Evolutionary conservation across 441 rosid genomes (phyloP).

Genomic region (Viola pubescens): DNA sequence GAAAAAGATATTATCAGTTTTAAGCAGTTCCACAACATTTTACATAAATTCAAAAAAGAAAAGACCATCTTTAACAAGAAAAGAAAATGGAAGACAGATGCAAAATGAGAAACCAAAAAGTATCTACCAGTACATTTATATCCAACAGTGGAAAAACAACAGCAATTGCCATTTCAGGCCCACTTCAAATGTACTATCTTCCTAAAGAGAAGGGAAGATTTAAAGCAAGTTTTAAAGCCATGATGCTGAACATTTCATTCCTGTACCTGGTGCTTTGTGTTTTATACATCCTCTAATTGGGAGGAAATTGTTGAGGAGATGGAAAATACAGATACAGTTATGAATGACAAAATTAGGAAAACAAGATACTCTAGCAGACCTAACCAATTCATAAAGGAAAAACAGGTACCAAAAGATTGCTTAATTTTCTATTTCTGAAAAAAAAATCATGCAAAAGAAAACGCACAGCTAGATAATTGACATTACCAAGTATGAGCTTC

Average conservation of each 20-base stretch:
- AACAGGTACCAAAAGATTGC: not conserved
- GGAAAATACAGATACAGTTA: too few relatives aligned
- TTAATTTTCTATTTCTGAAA: too few relatives aligned
- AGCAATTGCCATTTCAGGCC: not conserved
- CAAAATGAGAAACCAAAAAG: not conserved
- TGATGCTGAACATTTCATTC: too few relatives aligned
- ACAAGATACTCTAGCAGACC: too few relatives aligned
- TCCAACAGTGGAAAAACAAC: not conserved
- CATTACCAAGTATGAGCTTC: slow-evolving; percentile 41
- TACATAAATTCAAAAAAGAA: not conserved
- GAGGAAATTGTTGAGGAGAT: too few relatives aligned
- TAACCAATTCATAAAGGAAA: not conserved
- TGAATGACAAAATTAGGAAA: too few relatives aligned
- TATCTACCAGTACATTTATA: not conserved
- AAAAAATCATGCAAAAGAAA: not conserved
- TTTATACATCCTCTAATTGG: too few relatives aligned
- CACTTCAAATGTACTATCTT: not conserved
- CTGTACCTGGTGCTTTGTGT: too few relatives aligned
- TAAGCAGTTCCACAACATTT: not conserved
- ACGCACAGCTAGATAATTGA: not conserved
- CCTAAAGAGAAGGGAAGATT: not conserved
- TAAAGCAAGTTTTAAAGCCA: not conserved
- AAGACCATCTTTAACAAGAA: not conserved
- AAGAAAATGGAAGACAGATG: not conserved
- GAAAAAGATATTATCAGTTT: slow-evolving; percentile 26